phyloP scores from a whole-genome alignment of 164 flowering plant genomes.

The Vitis labrusca region DNA sequence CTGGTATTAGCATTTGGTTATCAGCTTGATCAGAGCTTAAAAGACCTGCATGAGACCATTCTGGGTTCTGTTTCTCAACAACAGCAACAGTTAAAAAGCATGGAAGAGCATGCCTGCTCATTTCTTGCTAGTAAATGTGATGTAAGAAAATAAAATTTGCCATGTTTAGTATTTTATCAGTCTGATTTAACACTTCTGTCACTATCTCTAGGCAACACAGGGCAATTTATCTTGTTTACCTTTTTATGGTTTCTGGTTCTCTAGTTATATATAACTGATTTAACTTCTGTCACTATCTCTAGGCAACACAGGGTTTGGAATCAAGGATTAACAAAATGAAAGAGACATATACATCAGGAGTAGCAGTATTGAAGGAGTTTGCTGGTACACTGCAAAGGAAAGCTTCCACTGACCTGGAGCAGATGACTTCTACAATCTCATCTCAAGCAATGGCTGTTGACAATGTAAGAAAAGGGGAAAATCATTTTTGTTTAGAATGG shows the following conservation, averaged over 20 bases:
- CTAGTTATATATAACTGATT: neutral
- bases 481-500: neutral
- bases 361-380: constrained; percentile 49
- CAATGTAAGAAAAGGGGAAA: constrained; percentile 38
- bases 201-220: constrained; percentile 34
- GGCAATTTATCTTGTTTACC: neutral
- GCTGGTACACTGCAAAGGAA: constrained; percentile 38
- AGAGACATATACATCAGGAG: constrained; percentile 50
- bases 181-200: neutral
- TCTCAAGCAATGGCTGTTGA: constrained; percentile 49
- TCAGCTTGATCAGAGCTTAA: constrained; percentile 68
- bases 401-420: constrained; percentile 55
- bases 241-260: too few species aligned
- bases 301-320: constrained; percentile 64
- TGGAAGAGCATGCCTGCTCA: constrained; percentile 60
- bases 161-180: constrained; percentile 1
- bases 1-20: constrained; percentile 62
- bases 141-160: constrained; percentile 40
- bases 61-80: constrained; percentile 72
- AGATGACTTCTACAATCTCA: constrained; percentile 42
- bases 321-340: constrained; percentile 49
- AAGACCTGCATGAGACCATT: constrained; percentile 56
- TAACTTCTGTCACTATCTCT: constrained; percentile 12
- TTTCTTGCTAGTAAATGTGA: constrained; percentile 75
- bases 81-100: constrained; percentile 63